Percentiles rank a stretch among this genome's conserved stretches.
Evolutionary conservation across 768 basidiomycete genomes (phyloP).

Genomic region (Pholiota molesta): DNA sequence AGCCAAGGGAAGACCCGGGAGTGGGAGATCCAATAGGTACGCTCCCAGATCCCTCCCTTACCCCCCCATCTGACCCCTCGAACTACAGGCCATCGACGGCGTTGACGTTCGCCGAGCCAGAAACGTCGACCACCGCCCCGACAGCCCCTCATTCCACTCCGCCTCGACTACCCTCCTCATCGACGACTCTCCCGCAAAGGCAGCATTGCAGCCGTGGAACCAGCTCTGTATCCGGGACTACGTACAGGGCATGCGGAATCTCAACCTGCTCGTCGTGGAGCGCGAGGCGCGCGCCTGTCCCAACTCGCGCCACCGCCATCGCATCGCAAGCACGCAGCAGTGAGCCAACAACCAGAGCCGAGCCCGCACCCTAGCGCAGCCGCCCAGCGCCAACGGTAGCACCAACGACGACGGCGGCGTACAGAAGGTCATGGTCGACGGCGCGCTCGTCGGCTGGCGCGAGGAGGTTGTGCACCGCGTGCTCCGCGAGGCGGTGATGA

Average conservation of each 20-base stretch:
- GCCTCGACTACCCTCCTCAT: constrained; percentile 49
- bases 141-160: constrained; percentile 35
- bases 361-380: not conserved
- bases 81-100: too few species aligned
- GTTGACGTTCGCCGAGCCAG: too few species aligned
- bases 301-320: too few species aligned
- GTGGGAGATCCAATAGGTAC: too few species aligned
- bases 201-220: constrained; percentile 75
- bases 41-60: too few species aligned
- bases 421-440: not conserved
- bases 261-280: constrained; percentile 27
- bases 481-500: constrained; percentile 18
- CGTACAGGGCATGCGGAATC: constrained; percentile 41
- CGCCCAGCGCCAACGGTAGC: too few species aligned
- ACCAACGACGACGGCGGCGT: not conserved
- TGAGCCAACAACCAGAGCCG: not conserved
- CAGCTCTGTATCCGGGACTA: constrained; percentile 82
- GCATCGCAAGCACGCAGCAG: too few species aligned
- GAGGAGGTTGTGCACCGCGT: constrained; percentile 11
- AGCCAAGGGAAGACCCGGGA: too few species aligned
- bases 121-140: not conserved
- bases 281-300: constrained; percentile 8
- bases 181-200: constrained; percentile 60
- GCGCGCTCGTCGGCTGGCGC: not conserved
- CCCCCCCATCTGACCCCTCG: too few species aligned